Percentiles rank a stretch among this genome's conserved stretches.
phyloP scores from a whole-genome alignment of 345 rosid genomes.

The Rubroshorea leprosula region DNA sequence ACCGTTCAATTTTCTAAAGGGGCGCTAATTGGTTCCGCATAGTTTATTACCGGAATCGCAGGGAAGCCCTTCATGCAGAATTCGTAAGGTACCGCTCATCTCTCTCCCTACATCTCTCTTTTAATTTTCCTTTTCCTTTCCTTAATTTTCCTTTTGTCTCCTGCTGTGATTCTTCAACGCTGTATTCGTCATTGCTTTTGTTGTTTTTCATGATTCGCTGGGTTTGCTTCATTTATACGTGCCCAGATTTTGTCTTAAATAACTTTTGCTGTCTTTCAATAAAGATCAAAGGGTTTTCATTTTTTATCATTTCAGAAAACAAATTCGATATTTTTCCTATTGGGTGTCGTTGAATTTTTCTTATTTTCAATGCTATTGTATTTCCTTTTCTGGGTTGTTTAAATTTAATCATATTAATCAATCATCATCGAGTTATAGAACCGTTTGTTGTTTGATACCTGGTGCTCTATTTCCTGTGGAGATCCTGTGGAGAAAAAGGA shows the following conservation, averaged over 20 bases:
- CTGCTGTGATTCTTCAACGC: neutral
- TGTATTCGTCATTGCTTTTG: constrained; percentile 3
- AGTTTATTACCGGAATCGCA: constrained; percentile 44
- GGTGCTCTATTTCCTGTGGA: constrained; percentile 11
- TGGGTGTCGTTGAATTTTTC: constrained; percentile 1
- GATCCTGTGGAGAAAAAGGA: constrained; percentile 8
- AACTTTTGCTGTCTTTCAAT: neutral
- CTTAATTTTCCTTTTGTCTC: constrained; percentile 1
- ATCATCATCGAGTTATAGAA: too few relatives aligned
- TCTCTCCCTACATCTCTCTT: constrained; percentile 7
- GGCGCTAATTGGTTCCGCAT: constrained; percentile 44
- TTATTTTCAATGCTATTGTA: constrained; percentile 1
- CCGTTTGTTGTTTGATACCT: neutral
- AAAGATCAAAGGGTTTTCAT: neutral
- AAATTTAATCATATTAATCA: constrained; percentile 4
- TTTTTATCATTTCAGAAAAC: neutral
- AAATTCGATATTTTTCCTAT: constrained; percentile 2
- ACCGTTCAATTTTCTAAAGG: constrained; percentile 3
- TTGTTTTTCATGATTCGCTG: constrained; percentile 1
- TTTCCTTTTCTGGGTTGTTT: constrained; percentile 8
- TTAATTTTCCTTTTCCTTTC: constrained; percentile 1
- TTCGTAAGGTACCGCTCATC: constrained; percentile 19
- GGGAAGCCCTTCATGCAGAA: constrained; percentile 32
- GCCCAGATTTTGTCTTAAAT: neutral
- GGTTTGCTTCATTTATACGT: constrained; percentile 9